Conservation (phyloP, 2,329 filamentous ascomycete species). For the Ceratocystis destructans region DNA sequence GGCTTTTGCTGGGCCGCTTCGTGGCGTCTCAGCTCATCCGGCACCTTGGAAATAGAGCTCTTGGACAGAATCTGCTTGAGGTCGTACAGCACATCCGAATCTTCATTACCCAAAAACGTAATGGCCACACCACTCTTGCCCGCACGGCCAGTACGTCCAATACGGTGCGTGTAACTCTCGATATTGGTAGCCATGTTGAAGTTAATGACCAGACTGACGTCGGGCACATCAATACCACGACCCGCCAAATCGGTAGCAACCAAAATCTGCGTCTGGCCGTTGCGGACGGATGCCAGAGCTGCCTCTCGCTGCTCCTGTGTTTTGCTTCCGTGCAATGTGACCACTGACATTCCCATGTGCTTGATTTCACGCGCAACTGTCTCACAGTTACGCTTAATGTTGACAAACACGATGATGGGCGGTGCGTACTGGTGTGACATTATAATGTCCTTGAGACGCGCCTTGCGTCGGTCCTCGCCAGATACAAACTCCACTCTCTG, state of each 20-base stretch:
- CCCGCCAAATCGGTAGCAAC: constrained; percentile 93
- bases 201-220: constrained; percentile 89
- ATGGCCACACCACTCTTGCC: constrained; percentile 94
- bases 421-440: constrained; percentile 64
- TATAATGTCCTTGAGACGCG: constrained; percentile 83
- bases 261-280: constrained; percentile 68
- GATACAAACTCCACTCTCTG: constrained; percentile 85
- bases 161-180: constrained; percentile 90
- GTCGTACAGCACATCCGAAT: constrained; percentile 82
- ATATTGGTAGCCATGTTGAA: constrained; percentile 97
- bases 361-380: constrained; percentile 89
- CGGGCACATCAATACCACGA: constrained; percentile 92
- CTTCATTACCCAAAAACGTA: constrained; percentile 86
- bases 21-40: constrained; percentile 79
- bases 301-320: constrained; percentile 96
- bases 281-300: constrained; percentile 70
- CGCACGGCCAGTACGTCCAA: constrained; percentile 92
- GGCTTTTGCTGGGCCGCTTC: constrained; percentile 83
- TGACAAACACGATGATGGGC: constrained; percentile 98
- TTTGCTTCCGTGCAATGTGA: constrained; percentile 89
- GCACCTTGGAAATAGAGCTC: constrained; percentile 73
- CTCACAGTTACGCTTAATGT: constrained; percentile 98
- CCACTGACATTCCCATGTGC: constrained; percentile 76
- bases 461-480: constrained; percentile 93
- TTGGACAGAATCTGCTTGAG: constrained; percentile 91